Base-by-base conservation (phyloP, 176 grass and related monocot genomes). In the Luzula sylvatica region DNA sequence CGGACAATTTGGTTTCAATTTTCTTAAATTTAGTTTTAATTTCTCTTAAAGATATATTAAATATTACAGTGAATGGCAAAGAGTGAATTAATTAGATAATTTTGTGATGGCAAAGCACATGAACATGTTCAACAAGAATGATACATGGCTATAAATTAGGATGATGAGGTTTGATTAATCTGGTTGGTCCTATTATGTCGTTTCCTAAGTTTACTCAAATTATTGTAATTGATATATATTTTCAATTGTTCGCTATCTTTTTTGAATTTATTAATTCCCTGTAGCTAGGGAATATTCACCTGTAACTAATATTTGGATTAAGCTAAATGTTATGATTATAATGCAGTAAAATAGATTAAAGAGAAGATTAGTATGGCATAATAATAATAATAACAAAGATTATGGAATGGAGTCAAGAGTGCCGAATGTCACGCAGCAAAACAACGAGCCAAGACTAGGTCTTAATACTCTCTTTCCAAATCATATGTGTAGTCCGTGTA, bases 271-370 rank as follows among this genome's bases (percentile, higher is more conserved):
- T 62, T 62, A 26, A 24, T 28, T 30, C 42, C n/a, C n/a, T 26
- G 17, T 9, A 28, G 23, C n/a, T 6, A 8, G 24, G 52, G 58
- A 58, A 64, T 41, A 48, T 64, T 64, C 59, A 64, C 28, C 59
- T 49, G 42, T 28, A 64, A 64, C 15, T 28, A 64, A 46, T 32
- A 64, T 21, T 30, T 15, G 25, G 29, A 64, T 46, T n/a, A n/a
- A n/a, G 42, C 15, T 6, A 64, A 48, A 48, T 11, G 19, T 26
- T 62, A 45, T 60, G 32, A 61, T 61, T 42, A 3, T 15, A 28
- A 44, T 15, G 23, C 21, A 14, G 20, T 42, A 23, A 3, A 0
- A n/a, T 35, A 35, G 9, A 35, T 35, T 35, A 35, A 35, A 7
- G 30, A 4, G 9, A 35, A 35, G 9, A 9, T 35, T 35, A 35